Base-by-base conservation (phyloP, 78 protist species). In the Dictyostelium capitatum region DNA sequence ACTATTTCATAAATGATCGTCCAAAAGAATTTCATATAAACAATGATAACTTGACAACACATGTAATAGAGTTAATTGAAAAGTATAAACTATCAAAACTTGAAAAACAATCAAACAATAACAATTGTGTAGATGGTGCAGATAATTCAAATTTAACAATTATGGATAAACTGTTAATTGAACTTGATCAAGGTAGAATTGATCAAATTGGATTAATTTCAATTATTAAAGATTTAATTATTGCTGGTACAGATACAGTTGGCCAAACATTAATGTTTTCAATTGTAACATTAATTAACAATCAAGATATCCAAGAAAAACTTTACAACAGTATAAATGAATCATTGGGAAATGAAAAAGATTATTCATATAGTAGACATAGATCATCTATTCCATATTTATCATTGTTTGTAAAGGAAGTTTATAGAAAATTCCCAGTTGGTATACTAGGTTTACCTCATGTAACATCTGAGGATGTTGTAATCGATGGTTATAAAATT, bases 401-500 rank as follows among this genome's bases (percentile, higher is more conserved):
- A 4, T 48, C 54, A 17, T 51, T 65, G 8, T 3, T 48, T 20
- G 64, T 77, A 0, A 87, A 77, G 65, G 93, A 87, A 20, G 51
- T 37, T 10, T 73, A 19, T n/a, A 59, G 93, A 65, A 47, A 37
- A 23, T 32, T 41, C 14, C 93, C 93, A 25, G 57, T 69, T 12
- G 93, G 78, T 47, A 75, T 82, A 6, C 23, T 87, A 3, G 83
- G 81, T 6, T 30, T 87, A 25, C 93, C 93, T 11, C 93, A 87
- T 51, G 30, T 47, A 28, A 50, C 46, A 37, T 47, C 43, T 1
- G 46, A 77, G 37, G 73, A 74, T 64, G 30, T 62, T 23, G 57
- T 10, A 0, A 43, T 87, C 20, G 23, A 70, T n/a, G 82, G 78
- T 20, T 23, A 87, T 37, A 56, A 17, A 15, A 74, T 87, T 32